Evolutionary conservation across 108 stramenopile genomes (phyloP).

Genomic region (Nannochloropsis granulata): DNA sequence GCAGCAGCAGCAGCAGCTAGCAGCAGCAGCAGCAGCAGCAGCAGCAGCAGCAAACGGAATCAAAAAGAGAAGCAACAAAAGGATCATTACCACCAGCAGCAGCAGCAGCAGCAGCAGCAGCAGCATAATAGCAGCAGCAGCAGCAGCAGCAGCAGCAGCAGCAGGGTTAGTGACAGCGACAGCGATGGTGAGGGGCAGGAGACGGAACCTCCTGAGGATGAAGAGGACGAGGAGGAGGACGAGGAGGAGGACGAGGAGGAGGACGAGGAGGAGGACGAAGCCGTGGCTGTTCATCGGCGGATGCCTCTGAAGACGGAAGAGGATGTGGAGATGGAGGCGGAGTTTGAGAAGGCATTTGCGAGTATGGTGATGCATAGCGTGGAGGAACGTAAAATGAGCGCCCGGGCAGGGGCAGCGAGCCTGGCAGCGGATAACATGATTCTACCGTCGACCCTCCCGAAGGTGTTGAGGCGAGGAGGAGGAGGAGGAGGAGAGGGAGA

Average conservation of each 20-base stretch:
- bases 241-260: constrained; percentile 48
- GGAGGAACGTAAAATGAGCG: constrained; percentile 55
- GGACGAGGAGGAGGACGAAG: background rate
- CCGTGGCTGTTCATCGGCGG: constrained; percentile 5
- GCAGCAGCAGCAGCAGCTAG: constrained; percentile 26
- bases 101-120: too few species aligned
- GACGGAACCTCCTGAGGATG: constrained; percentile 44
- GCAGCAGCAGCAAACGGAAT: background rate
- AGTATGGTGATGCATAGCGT: constrained; percentile 65
- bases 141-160: background rate
- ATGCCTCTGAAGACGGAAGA: constrained; percentile 16
- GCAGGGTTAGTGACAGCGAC: constrained; percentile 10
- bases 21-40: background rate
- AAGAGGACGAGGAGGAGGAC: constrained; percentile 6
- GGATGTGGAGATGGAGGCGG: constrained; percentile 65
- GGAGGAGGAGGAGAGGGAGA: constrained; percentile 14
- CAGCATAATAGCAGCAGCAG: background rate
- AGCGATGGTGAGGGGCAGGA: constrained; percentile 39
- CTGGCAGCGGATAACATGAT: constrained; percentile 57
- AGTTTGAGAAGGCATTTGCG: constrained; percentile 66
- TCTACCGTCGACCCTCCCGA: constrained; percentile 48
- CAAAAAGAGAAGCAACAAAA: too few species aligned
- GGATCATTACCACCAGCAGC: too few species aligned
- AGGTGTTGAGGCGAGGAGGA: constrained; percentile 39
- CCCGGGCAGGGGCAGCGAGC: constrained; percentile 42